These are phyloP conservation scores for Phytopythium vexans DNA, from an alignment of 352 stramenopile species.

Conservation along the genomic window DNA sequence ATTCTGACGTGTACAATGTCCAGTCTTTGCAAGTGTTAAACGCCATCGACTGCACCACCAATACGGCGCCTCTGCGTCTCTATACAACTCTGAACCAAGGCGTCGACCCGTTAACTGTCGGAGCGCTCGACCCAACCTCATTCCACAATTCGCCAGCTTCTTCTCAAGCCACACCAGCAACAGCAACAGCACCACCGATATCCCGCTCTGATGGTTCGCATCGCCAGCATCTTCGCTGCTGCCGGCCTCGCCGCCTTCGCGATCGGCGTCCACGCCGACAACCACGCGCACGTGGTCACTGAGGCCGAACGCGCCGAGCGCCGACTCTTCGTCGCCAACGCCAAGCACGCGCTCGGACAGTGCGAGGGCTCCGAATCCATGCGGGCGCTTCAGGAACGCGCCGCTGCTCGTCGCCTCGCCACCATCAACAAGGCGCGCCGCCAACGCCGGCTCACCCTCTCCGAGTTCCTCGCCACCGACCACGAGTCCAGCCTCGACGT, in stretches of 20 bases:
- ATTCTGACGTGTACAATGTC: too few relatives aligned
- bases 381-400: conserved; percentile 13
- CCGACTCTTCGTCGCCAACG: conserved; percentile 7
- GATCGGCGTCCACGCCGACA: conserved; percentile 5
- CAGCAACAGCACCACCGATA: conserved; percentile 14
- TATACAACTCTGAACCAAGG: too few relatives aligned
- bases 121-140: too few relatives aligned
- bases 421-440: conserved; percentile 11
- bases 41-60: too few relatives aligned
- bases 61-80: too few relatives aligned
- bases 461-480: conserved; percentile 8
- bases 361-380: conserved; percentile 4
- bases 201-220: conserved; percentile 4
- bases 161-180: not conserved
- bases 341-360: too few relatives aligned
- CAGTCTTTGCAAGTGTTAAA: too few relatives aligned
- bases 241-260: conserved; percentile 1
- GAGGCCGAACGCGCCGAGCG: not conserved
- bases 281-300: conserved; percentile 6
- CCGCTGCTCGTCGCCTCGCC: conserved; percentile 8
- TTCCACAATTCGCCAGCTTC: not conserved
- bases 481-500: conserved; percentile 12
- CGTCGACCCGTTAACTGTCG: too few relatives aligned
- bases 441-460: conserved; percentile 12
- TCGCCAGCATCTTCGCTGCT: conserved; percentile 5